Conservation (phyloP, 768 basidiomycete genomes). For the Royoungia palumana region DNA sequence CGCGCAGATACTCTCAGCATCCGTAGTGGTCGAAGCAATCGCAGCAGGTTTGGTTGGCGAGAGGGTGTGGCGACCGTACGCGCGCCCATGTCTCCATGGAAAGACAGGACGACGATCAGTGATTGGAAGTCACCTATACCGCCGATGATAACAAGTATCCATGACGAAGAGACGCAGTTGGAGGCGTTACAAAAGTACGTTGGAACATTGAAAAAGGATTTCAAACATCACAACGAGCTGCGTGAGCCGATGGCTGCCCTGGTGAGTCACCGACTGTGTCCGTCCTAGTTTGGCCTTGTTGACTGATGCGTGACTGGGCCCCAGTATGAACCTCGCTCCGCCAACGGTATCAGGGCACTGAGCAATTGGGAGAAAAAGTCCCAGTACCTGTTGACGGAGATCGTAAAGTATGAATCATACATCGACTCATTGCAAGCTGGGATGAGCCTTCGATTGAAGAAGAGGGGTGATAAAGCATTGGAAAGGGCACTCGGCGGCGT, state of each 20-base stretch:
- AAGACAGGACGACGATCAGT: conserved; percentile 73
- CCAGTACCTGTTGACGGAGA: conserved; percentile 84
- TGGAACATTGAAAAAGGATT: conserved; percentile 65
- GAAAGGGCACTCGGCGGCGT: conserved; percentile 51
- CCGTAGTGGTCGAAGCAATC: conserved; percentile 69
- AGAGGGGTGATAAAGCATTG: conserved; percentile 83
- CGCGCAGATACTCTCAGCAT: conserved; percentile 65
- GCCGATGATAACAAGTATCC: conserved; percentile 75
- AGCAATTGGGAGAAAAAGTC: conserved; percentile 94
- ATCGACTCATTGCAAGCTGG: conserved; percentile 84
- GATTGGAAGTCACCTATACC: conserved; percentile 95
- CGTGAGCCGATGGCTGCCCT: conserved; percentile 78
- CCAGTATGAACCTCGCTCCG: conserved; percentile 79
- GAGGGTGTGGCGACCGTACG: conserved; percentile 66
- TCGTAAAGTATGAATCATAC: conserved; percentile 94
- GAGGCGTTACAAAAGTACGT: conserved; percentile 88
- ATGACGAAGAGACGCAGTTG: conserved; percentile 91
- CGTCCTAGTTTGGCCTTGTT: neutral
- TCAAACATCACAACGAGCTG: conserved; percentile 79
- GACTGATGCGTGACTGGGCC: conserved; percentile 14
- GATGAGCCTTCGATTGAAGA: conserved; percentile 82
- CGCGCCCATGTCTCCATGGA: conserved; percentile 65
- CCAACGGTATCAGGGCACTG: conserved; percentile 71
- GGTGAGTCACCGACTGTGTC: conserved; percentile 39
- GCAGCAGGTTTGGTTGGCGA: conserved; percentile 71